Base-by-base conservation (phyloP, 352 stramenopile species). In the Pythium pyrilobum region DNA sequence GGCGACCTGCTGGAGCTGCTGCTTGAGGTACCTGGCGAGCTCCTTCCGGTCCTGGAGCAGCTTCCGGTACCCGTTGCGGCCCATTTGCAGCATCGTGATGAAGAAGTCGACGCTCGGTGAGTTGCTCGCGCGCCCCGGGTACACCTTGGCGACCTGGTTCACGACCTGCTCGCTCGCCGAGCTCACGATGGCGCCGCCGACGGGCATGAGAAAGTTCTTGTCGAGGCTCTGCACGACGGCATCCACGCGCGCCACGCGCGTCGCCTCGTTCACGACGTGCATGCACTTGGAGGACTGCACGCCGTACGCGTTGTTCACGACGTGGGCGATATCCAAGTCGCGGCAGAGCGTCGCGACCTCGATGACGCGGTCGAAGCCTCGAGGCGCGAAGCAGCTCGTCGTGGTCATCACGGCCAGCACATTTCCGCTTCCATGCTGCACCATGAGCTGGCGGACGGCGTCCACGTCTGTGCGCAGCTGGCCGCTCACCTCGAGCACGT, bases 271-370 rank as follows among this genome's bases (percentile, higher is more conserved):
- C 27, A 98, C 75, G 16, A 96, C 66, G 65, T 98, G 95, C 66
- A 87, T 87, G 42, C 92, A 98, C 52, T 87, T 85, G 49, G 74
- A 82, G 65, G 94, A 98, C 69, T 99, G 96, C 25, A 99, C 74
- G 29, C 97, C 97, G 64, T 99, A 99, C 23, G 97, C 97, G 68
- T 99, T 99, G 77, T 99, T 99, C 50, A 99, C 97, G 33, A 99
- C 82, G 67, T 99, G 97, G 28, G 78, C 75, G 51, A 99, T 75
- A 29, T 70, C 62, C 12, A 71, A 64, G 6, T 85, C 51, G 18
- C 75, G 53, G 53, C 91, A 97, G 16, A 99, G 49, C 59, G 85
- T 83, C 10, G 95, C 96, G 28, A 99, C 89, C 15, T 81, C 71
- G 57, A 97, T 87, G 0, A 99, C 81, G 50, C 87, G 71, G 73